These are phyloP conservation scores for Saxophila tyrrhenica DNA, from an alignment of 495 filamentous ascomycete species.

Conservation along the genomic window DNA sequence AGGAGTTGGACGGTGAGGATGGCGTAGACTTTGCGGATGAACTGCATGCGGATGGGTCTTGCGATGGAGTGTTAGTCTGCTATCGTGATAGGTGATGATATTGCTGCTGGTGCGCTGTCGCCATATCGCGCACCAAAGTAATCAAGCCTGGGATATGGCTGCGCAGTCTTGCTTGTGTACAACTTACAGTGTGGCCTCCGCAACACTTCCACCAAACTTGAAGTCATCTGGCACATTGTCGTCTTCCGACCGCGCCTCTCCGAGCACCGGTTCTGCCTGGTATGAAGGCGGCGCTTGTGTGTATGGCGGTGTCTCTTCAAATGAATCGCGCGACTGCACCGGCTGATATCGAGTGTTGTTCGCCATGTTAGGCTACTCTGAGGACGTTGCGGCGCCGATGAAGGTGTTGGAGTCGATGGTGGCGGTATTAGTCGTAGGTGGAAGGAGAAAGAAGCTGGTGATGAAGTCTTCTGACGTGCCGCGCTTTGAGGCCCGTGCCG, in stretches of 20 bases:
- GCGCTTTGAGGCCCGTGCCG: no score
- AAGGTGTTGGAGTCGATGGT: slow-evolving; percentile 2
- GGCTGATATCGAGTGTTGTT: slow-evolving; percentile 32
- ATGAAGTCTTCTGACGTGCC: no score
- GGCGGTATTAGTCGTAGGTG: background rate
- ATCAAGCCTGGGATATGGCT: no score
- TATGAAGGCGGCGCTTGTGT: slow-evolving; percentile 80
- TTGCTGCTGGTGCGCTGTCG: no score
- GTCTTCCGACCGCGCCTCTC: slow-evolving; percentile 65
- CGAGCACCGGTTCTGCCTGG: slow-evolving; percentile 51
- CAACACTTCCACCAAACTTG: slow-evolving; percentile 88
- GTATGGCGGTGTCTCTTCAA: slow-evolving; percentile 40
- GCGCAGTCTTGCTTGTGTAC: no score
- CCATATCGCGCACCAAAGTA: no score
- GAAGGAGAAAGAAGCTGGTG: background rate
- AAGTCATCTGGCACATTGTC: slow-evolving; percentile 95
- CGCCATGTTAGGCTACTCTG: slow-evolving; percentile 5
- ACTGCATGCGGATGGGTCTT: slow-evolving; percentile 96
- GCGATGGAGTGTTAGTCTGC: slow-evolving; percentile 3
- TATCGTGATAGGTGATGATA: no score
- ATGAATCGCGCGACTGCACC: slow-evolving; percentile 31
- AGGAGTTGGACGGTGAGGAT: slow-evolving; percentile 85
- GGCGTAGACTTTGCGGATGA: slow-evolving; percentile 86
- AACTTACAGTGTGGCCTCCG: slow-evolving; percentile 78
- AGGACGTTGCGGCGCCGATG: background rate